Evolutionary conservation across 164 flowering plant species (phyloP), one percentile per base, ranked within the genome.

Genomic region (Protea cynaroides): DNA sequence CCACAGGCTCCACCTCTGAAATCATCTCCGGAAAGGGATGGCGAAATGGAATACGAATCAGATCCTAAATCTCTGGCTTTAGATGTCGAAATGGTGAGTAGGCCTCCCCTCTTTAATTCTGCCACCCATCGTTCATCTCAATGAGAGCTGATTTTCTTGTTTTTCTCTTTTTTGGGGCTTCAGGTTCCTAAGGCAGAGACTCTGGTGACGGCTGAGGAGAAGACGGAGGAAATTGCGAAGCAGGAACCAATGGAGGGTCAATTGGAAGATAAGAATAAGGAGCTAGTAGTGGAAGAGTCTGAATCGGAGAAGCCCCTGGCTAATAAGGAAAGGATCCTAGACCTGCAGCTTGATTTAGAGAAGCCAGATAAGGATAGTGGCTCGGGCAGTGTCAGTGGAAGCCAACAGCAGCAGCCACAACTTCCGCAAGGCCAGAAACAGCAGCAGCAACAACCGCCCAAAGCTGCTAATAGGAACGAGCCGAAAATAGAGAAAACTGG

Each of bases 21-120:
- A 79, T 79, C 89, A 8, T 86, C 94, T 34, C 88, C 90, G 1
- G 92, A 85, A 63, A 82, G 86, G 68, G 92, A 85, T 22, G 77
- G 79, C 53, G 71, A 65, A 37, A 59, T 66, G 3, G 77, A 78
- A 75, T 75, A 74, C 46, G 60, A 8, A 61, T 23, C 63, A 24
- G 84, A 79, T 72, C 75, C 78, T 8, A 81, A 83, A 59, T 62
- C 83, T 69, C 25, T 56, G 65, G 76, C 56, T 54, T 64, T 69
- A 9, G 81, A 81, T 53, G 68, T 66, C 38, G 80, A 81, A 67
- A 68, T 71, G 79, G 89, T 86, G 66, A 76, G 84, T 81, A 60
- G 65, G 64, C 63, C 62, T 47, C 17, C 59, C 15, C 23, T 1
- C 43, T 52, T 18, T n/a, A 0, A 10, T 37, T 46, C 54, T 8